A percentile compares a stretch with the other conserved stretches of the same genome.
phyloP scores from a whole-genome alignment of 495 filamentous ascomycete genomes.

The Aspergillus wentii region DNA sequence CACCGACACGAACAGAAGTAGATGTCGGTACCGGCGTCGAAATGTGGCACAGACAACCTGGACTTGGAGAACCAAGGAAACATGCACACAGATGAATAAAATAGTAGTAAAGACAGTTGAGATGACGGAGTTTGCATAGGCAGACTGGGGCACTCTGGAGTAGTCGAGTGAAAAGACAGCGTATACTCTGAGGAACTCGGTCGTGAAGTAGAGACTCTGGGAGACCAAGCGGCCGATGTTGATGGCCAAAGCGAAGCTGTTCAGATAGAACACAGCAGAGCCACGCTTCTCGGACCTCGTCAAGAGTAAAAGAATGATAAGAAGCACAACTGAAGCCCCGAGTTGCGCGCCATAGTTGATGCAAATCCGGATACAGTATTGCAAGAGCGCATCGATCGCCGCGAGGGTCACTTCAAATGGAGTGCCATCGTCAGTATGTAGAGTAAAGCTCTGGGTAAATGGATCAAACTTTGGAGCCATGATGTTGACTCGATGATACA shows the following conservation, averaged over 20 bases:
- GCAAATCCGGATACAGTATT: constrained; percentile 47
- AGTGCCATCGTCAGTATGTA: constrained; percentile 48
- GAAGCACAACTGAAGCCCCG: constrained; percentile 65
- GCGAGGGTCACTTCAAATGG: constrained; percentile 44
- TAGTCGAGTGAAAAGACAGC: constrained; percentile 53
- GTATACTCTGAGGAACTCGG: constrained; percentile 55
- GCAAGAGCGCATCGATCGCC: constrained; percentile 42
- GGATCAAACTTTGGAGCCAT: constrained; percentile 45
- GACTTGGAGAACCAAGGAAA: constrained; percentile 70
- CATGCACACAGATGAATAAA: constrained; percentile 54
- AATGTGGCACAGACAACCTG: constrained; percentile 54
- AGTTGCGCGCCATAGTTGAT: constrained; percentile 72
- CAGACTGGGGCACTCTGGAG: constrained; percentile 37
- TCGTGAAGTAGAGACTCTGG: constrained; percentile 52
- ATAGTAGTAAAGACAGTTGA: constrained; percentile 51
- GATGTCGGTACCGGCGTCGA: constrained; percentile 31
- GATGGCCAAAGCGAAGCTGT: constrained; percentile 53
- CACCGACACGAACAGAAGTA: constrained; percentile 45
- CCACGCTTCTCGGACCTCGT: constrained; percentile 57
- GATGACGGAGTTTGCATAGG: constrained; percentile 48
- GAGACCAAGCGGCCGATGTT: constrained; percentile 59
- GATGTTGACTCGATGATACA: constrained; percentile 1
- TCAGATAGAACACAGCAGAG: constrained; percentile 59
- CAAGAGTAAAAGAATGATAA: constrained; percentile 60
- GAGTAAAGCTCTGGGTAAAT: constrained; percentile 51